Evolutionary conservation across 2,329 filamentous ascomycete genomes (phyloP), one percentile per base, ranked within the genome.

Genomic region (Trichoderma atroviride): DNA sequence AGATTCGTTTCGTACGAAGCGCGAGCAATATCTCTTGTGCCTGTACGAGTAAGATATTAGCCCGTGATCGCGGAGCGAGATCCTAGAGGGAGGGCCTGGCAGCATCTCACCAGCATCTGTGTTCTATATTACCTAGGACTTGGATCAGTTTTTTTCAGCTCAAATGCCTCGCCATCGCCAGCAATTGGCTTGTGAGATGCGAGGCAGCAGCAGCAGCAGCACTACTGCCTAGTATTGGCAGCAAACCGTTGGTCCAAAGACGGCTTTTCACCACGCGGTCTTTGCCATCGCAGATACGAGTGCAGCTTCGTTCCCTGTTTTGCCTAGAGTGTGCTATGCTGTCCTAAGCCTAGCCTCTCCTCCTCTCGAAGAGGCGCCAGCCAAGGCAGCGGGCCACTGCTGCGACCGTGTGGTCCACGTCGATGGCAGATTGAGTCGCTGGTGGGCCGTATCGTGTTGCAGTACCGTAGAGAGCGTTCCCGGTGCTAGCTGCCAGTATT

Each of bases 381-480:
- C 53, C 33, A 59, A 43, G 68, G 59, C 60, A 33, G 62, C 68
- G 68, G 68, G 55, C 68, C 68, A 70, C 68, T 37, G n/a, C 68
- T 70, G 68, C 68, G 68, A 55, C 68, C 68, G 55, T 53, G 50
- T 69, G 47, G 50, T 50, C 62, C 68, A 37, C 19, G 13, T 40
- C 50, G 50, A 47, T 56, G 50, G 47, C 35, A 13, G 47, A 27
- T 40, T 52, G 16, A 27, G 40, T 22, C 37, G 19, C 24, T 35
- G 47, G 35, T 53, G 67, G 31, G 29, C 37, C 11, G 19, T n/a
- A 43, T 43, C 19, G 19, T n/a, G 13, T 35, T 14, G 14, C 33
- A 4, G 5, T 31, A 31, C 29, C 7, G n/a, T 24, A 40, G 16
- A 19, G 4, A 40, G 16, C 24, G 31, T 52, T 9, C 10, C 47